phyloP scores from a whole-genome alignment of 169 alveolate species.

The Plasmodium gonderi region DNA sequence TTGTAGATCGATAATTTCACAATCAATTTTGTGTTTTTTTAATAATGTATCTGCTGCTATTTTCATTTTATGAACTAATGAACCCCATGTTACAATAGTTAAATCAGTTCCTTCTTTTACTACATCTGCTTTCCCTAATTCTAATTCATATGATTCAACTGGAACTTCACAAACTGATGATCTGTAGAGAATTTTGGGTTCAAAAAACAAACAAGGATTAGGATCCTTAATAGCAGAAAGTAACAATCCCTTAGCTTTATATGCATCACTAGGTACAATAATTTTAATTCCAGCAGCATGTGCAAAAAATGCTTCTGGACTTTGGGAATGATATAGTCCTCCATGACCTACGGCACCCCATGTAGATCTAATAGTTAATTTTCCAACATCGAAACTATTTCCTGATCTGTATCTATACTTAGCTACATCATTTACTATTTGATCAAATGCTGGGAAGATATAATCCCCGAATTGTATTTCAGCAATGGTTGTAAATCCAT shows the following conservation, averaged over 20 bases:
- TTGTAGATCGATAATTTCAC: conserved; percentile 95
- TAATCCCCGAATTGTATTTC: conserved; percentile 98
- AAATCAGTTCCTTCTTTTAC: conserved; percentile 93
- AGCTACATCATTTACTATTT: conserved; percentile 97
- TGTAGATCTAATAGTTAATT: conserved; percentile 93
- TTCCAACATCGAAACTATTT: conserved; percentile 94
- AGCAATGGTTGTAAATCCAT: conserved; percentile 94
- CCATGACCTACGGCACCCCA: conserved; percentile 99
- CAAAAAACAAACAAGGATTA: conserved; percentile 96
- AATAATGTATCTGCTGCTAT: conserved; percentile 93
- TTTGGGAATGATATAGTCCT: conserved; percentile 95
- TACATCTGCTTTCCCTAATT: conserved; percentile 94
- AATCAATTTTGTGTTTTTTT: conserved; percentile 89
- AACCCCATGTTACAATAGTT: conserved; percentile 92
- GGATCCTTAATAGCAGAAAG: conserved; percentile 90
- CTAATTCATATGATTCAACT: conserved; percentile 92
- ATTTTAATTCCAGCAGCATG: conserved; percentile 96
- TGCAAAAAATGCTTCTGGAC: conserved; percentile 97
- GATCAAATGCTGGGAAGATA: conserved; percentile 98
- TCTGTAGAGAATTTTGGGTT: conserved; percentile 97
- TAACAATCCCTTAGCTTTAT: conserved; percentile 94
- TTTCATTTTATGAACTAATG: conserved; percentile 86
- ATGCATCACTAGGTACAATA: conserved; percentile 97
- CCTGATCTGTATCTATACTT: conserved; percentile 95
- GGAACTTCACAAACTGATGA: conserved; percentile 95